These are phyloP conservation scores for Boletus pseudopeckii DNA, from an alignment of 768 basidiomycete genomes.

Conservation along the genomic window DNA sequence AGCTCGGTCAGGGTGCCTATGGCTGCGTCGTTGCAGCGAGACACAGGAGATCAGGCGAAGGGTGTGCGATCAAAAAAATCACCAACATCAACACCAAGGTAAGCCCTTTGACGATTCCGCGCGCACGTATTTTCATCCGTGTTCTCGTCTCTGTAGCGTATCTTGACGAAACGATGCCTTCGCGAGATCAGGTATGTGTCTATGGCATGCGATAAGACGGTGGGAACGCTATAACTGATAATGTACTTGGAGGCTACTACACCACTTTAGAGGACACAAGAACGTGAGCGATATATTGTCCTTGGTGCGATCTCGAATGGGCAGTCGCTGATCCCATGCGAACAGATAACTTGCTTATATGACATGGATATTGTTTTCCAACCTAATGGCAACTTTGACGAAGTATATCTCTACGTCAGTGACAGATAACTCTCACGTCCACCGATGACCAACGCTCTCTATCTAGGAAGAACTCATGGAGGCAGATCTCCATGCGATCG, in stretches of 20 bases:
- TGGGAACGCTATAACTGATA: conserved; percentile 11
- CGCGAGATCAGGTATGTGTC: conserved; percentile 81
- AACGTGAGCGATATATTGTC: conserved; percentile 57
- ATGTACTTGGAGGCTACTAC: conserved; percentile 60
- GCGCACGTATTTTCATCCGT: conserved; percentile 12
- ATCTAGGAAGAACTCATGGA: conserved; percentile 97
- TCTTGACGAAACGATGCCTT: conserved; percentile 94
- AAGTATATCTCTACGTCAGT: conserved; percentile 89
- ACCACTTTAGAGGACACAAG: conserved; percentile 99
- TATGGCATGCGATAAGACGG: background rate
- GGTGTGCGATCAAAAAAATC: conserved; percentile 95
- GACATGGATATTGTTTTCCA: conserved; percentile 99
- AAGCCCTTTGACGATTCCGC: conserved; percentile 11
- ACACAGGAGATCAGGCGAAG: conserved; percentile 79
- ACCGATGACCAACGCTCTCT: background rate
- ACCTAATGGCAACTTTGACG: conserved; percentile 88
- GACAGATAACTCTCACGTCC: background rate
- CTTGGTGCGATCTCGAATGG: background rate
- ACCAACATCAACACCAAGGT: conserved; percentile 91
- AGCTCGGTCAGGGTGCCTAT: conserved; percentile 94
- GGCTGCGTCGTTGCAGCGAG: conserved; percentile 87
- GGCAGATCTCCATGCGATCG: conserved; percentile 98
- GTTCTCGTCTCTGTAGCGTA: conserved; percentile 51
- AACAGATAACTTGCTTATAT: conserved; percentile 90
- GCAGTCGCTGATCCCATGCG: conserved; percentile 1